Base-by-base conservation (phyloP, 441 rosid species). In the Daphne laureola region DNA sequence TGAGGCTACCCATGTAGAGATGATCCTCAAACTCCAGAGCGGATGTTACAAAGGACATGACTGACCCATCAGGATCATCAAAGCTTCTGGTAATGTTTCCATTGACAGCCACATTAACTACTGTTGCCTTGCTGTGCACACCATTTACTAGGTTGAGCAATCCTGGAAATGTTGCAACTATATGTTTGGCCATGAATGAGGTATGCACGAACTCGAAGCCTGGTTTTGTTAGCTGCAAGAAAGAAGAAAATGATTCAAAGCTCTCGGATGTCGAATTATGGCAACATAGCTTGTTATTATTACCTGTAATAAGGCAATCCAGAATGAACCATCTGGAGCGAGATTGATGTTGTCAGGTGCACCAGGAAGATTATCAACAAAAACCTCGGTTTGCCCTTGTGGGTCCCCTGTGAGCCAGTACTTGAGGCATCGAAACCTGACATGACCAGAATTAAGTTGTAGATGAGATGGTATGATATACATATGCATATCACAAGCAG, bases 311-410 rank as follows among this genome's bases (percentile, higher is more conserved):
- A 76, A 12, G 1, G 69, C 77, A 6, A 82, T 77, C 81, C 78
- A 77, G 62, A 73, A 82, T 9, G 82, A 68, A 9, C 79, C 81
- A 14, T 79, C 81, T 0, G 81, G 79, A 12, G 81, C 79, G 12
- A 78, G 67, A 44, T 68, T 64, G 49, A 81, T 74, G 67, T 81
- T 81, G 43, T 81, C 81, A 12, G 81, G 81, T 54, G 59, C 81
- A 0, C 67, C 73, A 0, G 78, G 84, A 46, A 82, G 81, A 49
- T 77, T 71, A 6, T 77, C 66, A 3, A 78, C 9, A 15, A 74
- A 63, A 53, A 63, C 43, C 55, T 81, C 73, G 11, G 71, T 72
- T 60, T 67, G 18, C 9, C 79, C 78, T 63, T 61, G 64, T 1
- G n/a, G 57, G 17, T 55, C 46, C 8, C 79, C 80, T 47, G 65